Evolutionary conservation across 2,329 filamentous ascomycete genomes (phyloP), one percentile per base, ranked within the genome.

Genomic region (Claviceps lovelessii): DNA sequence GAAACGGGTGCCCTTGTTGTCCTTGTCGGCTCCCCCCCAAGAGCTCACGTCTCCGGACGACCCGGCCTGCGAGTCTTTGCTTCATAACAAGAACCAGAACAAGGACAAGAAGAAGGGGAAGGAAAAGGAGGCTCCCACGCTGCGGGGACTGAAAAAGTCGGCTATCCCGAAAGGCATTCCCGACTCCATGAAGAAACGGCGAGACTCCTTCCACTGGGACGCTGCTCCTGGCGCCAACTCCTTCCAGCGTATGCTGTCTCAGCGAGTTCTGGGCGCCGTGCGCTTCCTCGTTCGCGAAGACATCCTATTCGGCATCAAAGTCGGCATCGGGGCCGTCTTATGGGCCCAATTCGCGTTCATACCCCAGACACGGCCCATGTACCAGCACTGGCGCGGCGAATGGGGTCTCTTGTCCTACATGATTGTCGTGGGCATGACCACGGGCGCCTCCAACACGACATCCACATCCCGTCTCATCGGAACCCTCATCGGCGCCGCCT

Each of bases 371-470:
- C 77, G 90, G 53, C 86, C 87, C 0, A 77, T 86, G 23, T 98
- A 96, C 67, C 78, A 83, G 53, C 85, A 85, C 63, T 97, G 90
- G 89, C 79, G 91, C 66, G 91, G 91, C 35, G 93, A 98, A 75
- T 98, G 93, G 93, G 93, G 93, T 28, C 76, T 98, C 2, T 70
- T 98, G 54, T 95, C 90, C 0, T 97, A 95, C 73, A 97, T 97
- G 91, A 83, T 97, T 65, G 93, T 98, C 29, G 95, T 90, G 66
- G 90, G 88, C 42, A 97, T 96, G 90, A 98, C 91, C 0, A 91
- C 96, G 28, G 93, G 93, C 33, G 90, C 93, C 8, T 88, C 90
- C 29, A 98, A 97, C 68, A 95, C 91, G 1, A 96, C 91, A 0
- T 90, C 90, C 4, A 83, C 84, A 64, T 83, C 90, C 51, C 84